A percentile compares a stretch with the other conserved stretches of the same genome.
These are phyloP conservation scores for Parathielavia appendiculata DNA, from an alignment of 495 filamentous ascomycete genomes.

Conservation along the genomic window DNA sequence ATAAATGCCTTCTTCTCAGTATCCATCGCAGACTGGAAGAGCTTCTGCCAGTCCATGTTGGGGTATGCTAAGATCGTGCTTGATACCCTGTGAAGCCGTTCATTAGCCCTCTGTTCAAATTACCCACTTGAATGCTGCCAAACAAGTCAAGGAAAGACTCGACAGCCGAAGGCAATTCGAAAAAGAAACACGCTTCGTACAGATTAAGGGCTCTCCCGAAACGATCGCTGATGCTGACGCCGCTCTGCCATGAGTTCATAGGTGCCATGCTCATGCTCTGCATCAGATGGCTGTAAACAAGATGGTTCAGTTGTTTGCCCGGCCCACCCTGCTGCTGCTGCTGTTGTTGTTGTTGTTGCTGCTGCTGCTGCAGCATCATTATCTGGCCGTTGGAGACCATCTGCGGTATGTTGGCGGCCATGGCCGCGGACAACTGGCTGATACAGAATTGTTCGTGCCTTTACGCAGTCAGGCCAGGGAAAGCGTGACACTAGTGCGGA, in stretches of 20 bases:
- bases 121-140: background rate
- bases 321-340: no score
- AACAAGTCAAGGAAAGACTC: background rate
- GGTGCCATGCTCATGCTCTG: slow-evolving; percentile 20
- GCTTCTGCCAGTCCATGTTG: slow-evolving; percentile 26
- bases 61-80: slow-evolving; percentile 41
- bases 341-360: slow-evolving; percentile 24
- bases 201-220: slow-evolving; percentile 34
- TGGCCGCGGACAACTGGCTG: slow-evolving; percentile 33
- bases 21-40: slow-evolving; percentile 31
- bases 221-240: slow-evolving; percentile 27
- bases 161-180: background rate
- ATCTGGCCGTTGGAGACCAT: slow-evolving; percentile 38
- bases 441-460: slow-evolving; percentile 12
- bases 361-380: slow-evolving; percentile 35
- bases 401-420: slow-evolving; percentile 47
- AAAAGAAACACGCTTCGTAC: slow-evolving; percentile 24
- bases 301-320: slow-evolving; percentile 7
- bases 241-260: slow-evolving; percentile 33
- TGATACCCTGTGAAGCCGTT: slow-evolving; percentile 32
- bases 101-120: slow-evolving; percentile 5
- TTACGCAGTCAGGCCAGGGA: background rate
- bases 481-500: background rate
- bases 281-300: slow-evolving; percentile 15
- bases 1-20: slow-evolving; percentile 43